phyloP scores from a whole-genome alignment of 2,329 filamentous ascomycete species.

The Pseudogymnoascus sp. region DNA sequence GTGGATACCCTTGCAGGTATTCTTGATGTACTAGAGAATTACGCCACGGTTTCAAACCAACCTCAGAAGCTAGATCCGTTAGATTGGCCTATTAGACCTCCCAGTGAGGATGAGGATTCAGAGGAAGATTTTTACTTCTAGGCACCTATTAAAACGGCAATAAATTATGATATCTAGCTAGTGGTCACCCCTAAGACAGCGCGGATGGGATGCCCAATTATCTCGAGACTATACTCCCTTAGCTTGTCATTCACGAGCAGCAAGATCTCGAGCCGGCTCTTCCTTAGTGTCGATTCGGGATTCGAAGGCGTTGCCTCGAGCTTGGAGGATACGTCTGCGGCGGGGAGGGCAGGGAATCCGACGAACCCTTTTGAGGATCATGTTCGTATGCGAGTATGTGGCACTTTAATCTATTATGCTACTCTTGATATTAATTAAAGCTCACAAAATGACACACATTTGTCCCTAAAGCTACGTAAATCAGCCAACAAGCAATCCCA shows the following conservation, averaged over 20 bases:
- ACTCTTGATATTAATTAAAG: neutral
- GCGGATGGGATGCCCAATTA: too few species aligned
- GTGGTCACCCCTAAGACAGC: too few species aligned
- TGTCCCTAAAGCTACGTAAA: neutral
- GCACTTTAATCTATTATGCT: neutral
- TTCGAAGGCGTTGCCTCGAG: slow-evolving; percentile 25
- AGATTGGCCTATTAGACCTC: neutral
- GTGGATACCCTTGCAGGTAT: neutral
- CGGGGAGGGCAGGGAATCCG: slow-evolving; percentile 50
- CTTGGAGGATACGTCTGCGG: slow-evolving; percentile 37
- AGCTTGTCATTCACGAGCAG: slow-evolving; percentile 50
- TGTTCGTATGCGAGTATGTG: slow-evolving; percentile 12
- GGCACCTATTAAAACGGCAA: neutral
- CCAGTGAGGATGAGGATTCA: neutral
- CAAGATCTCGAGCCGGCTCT: slow-evolving; percentile 45
- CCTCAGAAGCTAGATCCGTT: neutral
- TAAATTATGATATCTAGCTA: neutral
- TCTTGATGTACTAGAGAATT: neutral
- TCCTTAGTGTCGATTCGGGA: slow-evolving; percentile 34
- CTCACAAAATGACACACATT: neutral
- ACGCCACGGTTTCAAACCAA: neutral
- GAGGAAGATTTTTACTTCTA: neutral
- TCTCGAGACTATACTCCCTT: slow-evolving; percentile 35
- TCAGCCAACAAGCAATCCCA: neutral
- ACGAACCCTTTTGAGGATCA: slow-evolving; percentile 64